These are phyloP conservation scores for Chaetomium globosum DNA, from an alignment of 2,329 filamentous ascomycete genomes.

Conservation along the genomic window DNA sequence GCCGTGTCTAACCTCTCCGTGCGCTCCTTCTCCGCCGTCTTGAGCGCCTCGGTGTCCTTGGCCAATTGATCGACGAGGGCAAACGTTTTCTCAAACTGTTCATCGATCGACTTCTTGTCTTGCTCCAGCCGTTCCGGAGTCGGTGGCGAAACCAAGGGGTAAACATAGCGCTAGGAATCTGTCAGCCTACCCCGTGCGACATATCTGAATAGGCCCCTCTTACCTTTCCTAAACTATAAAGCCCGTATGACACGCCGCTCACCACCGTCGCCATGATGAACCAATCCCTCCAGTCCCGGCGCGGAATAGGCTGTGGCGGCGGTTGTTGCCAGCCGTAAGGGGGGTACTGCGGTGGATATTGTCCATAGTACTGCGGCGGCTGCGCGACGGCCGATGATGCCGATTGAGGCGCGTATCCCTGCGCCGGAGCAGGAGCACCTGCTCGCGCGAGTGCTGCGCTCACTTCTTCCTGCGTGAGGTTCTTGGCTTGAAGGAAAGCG, in stretches of 20 bases:
- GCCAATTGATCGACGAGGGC: slow-evolving; percentile 86
- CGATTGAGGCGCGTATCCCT: slow-evolving; percentile 44
- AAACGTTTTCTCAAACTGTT: slow-evolving; percentile 91
- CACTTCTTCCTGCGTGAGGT: slow-evolving; percentile 94
- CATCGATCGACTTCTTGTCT: slow-evolving; percentile 90
- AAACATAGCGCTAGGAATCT: slow-evolving; percentile 73
- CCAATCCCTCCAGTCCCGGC: slow-evolving; percentile 96
- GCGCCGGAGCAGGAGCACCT: slow-evolving; percentile 48
- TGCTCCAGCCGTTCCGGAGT: slow-evolving; percentile 92
- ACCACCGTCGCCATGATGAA: slow-evolving; percentile 99
- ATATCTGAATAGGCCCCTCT: slow-evolving; percentile 10
- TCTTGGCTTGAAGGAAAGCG: slow-evolving; percentile 93
- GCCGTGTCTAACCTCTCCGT: slow-evolving; percentile 82
- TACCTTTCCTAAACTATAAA: slow-evolving; percentile 86
- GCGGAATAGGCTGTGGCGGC: slow-evolving; percentile 62
- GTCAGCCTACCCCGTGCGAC: slow-evolving; percentile 34
- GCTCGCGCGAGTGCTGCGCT: slow-evolving; percentile 78
- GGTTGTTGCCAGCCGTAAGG: slow-evolving; percentile 62
- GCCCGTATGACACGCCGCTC: slow-evolving; percentile 82
- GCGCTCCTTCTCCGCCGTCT: slow-evolving; percentile 80
- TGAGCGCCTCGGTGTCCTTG: slow-evolving; percentile 85
- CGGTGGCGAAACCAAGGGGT: slow-evolving; percentile 86
- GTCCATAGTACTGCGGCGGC: slow-evolving; percentile 52
- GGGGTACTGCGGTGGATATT: slow-evolving; percentile 53
- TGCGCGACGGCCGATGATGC: slow-evolving; percentile 42